phyloP scores from a whole-genome alignment of 257 asterid species.

The Mentha longifolia region DNA sequence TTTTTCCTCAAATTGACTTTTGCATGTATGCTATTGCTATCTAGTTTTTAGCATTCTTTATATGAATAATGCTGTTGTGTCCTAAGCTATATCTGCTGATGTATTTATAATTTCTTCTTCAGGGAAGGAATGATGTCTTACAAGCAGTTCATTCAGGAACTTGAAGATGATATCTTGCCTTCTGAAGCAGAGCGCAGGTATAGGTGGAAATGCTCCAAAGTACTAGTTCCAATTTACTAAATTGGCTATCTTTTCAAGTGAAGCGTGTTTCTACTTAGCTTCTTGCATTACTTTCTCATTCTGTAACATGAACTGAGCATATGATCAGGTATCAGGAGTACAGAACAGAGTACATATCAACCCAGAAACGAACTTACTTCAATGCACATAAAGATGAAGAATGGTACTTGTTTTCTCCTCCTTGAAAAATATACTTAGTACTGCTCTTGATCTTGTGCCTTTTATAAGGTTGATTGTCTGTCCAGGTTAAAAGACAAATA shows the following conservation, averaged over 20 bases:
- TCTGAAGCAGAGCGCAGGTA: constrained; percentile 98
- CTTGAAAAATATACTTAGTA: neutral
- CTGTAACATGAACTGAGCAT: constrained; percentile 25
- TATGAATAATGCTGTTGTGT: neutral
- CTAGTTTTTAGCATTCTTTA: neutral
- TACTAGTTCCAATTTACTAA: constrained; percentile 25
- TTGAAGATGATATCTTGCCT: constrained; percentile 96
- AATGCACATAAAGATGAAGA: constrained; percentile 90
- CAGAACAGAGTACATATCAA: constrained; percentile 78
- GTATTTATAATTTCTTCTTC: constrained; percentile 26
- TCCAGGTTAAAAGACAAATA: constrained; percentile 96
- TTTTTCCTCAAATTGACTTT: constrained; percentile 19
- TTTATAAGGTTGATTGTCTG: constrained; percentile 31
- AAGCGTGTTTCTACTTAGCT: constrained; percentile 9
- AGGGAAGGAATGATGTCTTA: constrained; percentile 99
- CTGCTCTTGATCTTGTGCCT: constrained; percentile 22
- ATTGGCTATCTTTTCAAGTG: constrained; percentile 20
- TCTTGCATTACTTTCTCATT: constrained; percentile 27
- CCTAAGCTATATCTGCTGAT: constrained; percentile 25
- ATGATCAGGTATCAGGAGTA: constrained; percentile 88
- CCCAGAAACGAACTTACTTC: constrained; percentile 85
- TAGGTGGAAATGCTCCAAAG: constrained; percentile 32
- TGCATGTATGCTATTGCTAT: neutral
- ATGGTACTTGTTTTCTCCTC: constrained; percentile 52
- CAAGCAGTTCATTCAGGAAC: constrained; percentile 99